Percentiles rank a stretch among this genome's conserved stretches.
Evolutionary conservation across 2,329 filamentous ascomycete species (phyloP).

Genomic region (Calonectria pteridis): DNA sequence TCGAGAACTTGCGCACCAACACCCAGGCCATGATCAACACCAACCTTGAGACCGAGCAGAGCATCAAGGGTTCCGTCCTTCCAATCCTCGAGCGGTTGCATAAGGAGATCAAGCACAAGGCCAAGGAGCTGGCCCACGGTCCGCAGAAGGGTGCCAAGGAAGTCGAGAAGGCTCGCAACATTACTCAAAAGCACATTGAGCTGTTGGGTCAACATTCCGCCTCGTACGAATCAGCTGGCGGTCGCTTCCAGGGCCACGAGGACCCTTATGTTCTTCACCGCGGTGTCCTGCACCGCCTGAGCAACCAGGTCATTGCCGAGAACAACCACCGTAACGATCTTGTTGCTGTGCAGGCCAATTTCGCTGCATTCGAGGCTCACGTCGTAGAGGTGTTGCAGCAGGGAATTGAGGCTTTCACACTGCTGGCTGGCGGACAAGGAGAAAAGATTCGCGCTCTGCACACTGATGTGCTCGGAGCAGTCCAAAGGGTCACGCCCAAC

Average conservation of each 20-base stretch:
- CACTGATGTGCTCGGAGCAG: constrained; percentile 81
- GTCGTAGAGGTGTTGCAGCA: constrained; percentile 86
- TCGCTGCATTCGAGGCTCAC: constrained; percentile 88
- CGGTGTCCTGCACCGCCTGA: constrained; percentile 84
- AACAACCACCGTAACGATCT: constrained; percentile 97
- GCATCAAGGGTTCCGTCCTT: constrained; percentile 85
- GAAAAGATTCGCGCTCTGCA: constrained; percentile 87
- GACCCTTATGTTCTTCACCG: constrained; percentile 92
- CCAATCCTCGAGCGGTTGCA: constrained; percentile 92
- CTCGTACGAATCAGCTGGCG: constrained; percentile 80
- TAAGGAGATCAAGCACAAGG: constrained; percentile 96
- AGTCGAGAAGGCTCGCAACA: constrained; percentile 87
- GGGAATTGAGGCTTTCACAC: constrained; percentile 85
- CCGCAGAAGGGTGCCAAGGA: constrained; percentile 88
- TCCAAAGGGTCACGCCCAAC: constrained; percentile 83
- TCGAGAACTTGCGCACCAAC: constrained; percentile 94
- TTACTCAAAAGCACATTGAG: constrained; percentile 96
- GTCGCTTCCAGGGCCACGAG: constrained; percentile 76
- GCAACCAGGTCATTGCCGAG: constrained; percentile 93
- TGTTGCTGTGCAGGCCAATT: constrained; percentile 90
- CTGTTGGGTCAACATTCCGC: constrained; percentile 89
- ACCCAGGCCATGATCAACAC: constrained; percentile 92
- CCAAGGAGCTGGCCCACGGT: constrained; percentile 87
- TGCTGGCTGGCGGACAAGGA: constrained; percentile 82
- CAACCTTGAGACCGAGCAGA: constrained; percentile 92